Evolutionary conservation across 129 eudicot species (phyloP), one percentile per base, ranked within the genome.

Genomic region (Tagetes patula): DNA sequence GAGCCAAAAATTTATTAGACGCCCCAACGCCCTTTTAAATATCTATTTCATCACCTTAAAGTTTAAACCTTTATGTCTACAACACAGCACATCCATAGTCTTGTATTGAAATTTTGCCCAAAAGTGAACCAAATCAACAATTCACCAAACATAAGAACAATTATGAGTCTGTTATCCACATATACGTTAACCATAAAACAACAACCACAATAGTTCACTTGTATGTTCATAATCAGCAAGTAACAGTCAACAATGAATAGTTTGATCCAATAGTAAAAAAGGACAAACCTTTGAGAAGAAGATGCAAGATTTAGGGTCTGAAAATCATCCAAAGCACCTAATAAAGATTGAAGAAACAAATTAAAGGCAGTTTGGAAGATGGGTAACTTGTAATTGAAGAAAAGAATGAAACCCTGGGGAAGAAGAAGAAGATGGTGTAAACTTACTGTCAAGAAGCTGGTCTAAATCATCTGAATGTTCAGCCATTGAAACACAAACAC

Each of bases 251-350:
- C 27, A 20, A 20, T 20, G 27, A 20, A 20, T 20, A 45, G 3
- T 20, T 42, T 0, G 0, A 63, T 48, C 4, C 27, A 70, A 49
- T 0, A 61, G 41, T 61, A 3, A 50, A 38, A 9, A 67, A 70
- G 5, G 20, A 58, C 14, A 11, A 60, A 93, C 98, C 98, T 86
- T 72, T 91, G 95, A 84, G 96, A 75, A 69, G 92, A 59, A 71
- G 98, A 70, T 41, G 88, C 81, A 79, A 94, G 87, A 71, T 94
- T 88, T 38, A 94, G 89, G 79, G 53, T 88, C 82, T 94, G 93
- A 40, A 94, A 90, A 82, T 94, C 99, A 83, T 94, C 99, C 91
- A 94, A 88, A 74, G 97, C 97, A 53, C 97, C 97, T 89, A 66
- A 79, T 46, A 13, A 47, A 43, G 38, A 47, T 71, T 38, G 42